These are phyloP conservation scores for Claviceps monticola DNA, from an alignment of 2,329 filamentous ascomycete genomes.

Conservation along the genomic window DNA sequence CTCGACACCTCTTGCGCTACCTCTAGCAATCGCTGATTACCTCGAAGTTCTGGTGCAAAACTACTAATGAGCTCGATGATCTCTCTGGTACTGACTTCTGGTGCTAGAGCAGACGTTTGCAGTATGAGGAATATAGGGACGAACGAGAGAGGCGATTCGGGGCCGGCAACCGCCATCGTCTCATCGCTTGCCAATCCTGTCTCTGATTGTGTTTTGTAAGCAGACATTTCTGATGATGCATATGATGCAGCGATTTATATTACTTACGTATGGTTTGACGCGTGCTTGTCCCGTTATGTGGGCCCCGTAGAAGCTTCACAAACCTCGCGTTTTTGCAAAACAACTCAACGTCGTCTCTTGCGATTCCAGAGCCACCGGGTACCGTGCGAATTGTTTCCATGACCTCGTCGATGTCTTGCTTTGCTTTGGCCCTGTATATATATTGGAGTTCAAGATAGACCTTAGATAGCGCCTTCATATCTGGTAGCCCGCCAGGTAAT, in stretches of 20 bases:
- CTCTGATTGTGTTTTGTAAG: slow-evolving; percentile 22
- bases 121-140: slow-evolving; percentile 58
- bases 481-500: slow-evolving; percentile 73
- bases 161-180: slow-evolving; percentile 30
- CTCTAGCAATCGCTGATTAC: slow-evolving; percentile 35
- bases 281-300: slow-evolving; percentile 29
- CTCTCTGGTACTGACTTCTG: slow-evolving; percentile 32
- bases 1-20: slow-evolving; percentile 56
- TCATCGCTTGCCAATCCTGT: slow-evolving; percentile 41
- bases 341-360: slow-evolving; percentile 64
- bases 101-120: slow-evolving; percentile 33
- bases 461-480: slow-evolving; percentile 91
- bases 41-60: slow-evolving; percentile 31
- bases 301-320: slow-evolving; percentile 66
- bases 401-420: slow-evolving; percentile 64
- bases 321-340: slow-evolving; percentile 95
- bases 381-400: slow-evolving; percentile 44
- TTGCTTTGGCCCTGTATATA: slow-evolving; percentile 82
- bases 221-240: neutral
- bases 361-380: slow-evolving; percentile 38
- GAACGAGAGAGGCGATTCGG: slow-evolving; percentile 42
- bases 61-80: slow-evolving; percentile 35
- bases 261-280: slow-evolving; percentile 41
- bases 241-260: neutral
- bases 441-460: slow-evolving; percentile 86